phyloP scores from a whole-genome alignment of 2,329 filamentous ascomycete species.

The Fusarium paranaense region DNA sequence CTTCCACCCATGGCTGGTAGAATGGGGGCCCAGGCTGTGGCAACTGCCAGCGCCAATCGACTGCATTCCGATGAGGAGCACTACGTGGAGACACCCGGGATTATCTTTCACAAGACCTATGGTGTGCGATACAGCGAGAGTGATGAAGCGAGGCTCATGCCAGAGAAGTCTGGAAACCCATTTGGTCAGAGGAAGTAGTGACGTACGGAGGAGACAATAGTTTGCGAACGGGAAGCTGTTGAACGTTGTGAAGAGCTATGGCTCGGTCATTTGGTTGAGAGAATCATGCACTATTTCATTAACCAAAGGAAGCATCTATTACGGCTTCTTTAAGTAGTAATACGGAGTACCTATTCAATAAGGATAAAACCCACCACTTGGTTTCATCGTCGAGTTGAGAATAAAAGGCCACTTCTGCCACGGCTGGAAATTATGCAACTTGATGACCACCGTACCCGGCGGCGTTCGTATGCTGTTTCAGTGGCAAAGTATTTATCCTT shows the following conservation, averaged over 20 bases:
- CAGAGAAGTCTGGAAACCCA: neutral
- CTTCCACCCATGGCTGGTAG: neutral
- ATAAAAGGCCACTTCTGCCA: neutral
- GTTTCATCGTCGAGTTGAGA: neutral
- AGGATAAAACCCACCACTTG: neutral
- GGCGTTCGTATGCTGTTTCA: too few species aligned
- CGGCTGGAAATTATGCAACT: neutral
- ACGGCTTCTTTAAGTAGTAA: neutral
- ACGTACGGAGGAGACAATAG: fast-evolving
- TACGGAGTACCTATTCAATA: neutral
- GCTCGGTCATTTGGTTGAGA: neutral
- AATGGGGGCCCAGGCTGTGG: neutral
- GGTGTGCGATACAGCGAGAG: conserved; percentile 4
- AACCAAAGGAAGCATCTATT: neutral
- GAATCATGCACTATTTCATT: neutral
- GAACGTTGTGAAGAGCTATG: neutral
- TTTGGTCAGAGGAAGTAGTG: neutral
- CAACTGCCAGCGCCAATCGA: neutral
- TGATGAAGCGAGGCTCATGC: conserved; percentile 4
- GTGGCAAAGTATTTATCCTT: neutral
- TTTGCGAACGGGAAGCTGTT: neutral
- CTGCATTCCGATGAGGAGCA: neutral
- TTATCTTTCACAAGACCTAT: neutral
- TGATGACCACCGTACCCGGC: too few species aligned
- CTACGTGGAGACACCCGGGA: neutral